A percentile compares a stretch with the other conserved stretches of the same genome.
phyloP scores from a whole-genome alignment of 495 filamentous ascomycete species.

The Hypoxylon intermedium region DNA sequence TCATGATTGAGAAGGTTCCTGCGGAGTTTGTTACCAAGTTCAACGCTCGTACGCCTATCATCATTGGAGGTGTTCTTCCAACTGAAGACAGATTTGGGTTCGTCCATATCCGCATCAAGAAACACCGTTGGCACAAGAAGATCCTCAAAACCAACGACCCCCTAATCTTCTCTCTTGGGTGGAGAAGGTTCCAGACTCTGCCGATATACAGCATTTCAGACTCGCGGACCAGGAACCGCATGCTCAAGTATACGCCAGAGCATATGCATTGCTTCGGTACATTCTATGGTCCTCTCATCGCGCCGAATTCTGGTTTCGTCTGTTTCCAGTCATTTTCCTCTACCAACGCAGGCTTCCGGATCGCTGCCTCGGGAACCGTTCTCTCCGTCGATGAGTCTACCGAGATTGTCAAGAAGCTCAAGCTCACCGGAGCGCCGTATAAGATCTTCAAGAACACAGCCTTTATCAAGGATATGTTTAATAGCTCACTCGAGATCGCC shows the following conservation, averaged over 20 bases:
- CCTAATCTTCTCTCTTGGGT: slow-evolving; percentile 96
- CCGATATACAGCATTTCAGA: slow-evolving; percentile 95
- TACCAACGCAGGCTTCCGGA: slow-evolving; percentile 87
- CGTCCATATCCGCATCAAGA: slow-evolving; percentile 93
- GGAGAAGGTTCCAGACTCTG: slow-evolving; percentile 90
- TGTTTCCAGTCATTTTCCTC: slow-evolving; percentile 91
- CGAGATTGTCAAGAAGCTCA: slow-evolving; percentile 99
- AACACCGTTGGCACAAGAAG: slow-evolving; percentile 98
- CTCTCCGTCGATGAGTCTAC: slow-evolving; percentile 89
- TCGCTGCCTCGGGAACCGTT: slow-evolving; percentile 92
- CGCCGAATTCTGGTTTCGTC: slow-evolving; percentile 94
- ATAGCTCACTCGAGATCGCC: slow-evolving; percentile 85
- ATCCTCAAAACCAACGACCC: slow-evolving; percentile 98
- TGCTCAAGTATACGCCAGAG: slow-evolving; percentile 97
- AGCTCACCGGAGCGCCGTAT: slow-evolving; percentile 86
- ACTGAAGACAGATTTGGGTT: slow-evolving; percentile 96
- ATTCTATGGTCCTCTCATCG: slow-evolving; percentile 92
- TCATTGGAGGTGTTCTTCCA: slow-evolving; percentile 86
- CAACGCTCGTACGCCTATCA: slow-evolving; percentile 81
- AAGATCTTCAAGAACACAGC: slow-evolving; percentile 99
- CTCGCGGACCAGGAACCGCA: slow-evolving; percentile 88
- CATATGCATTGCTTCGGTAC: slow-evolving; percentile 98
- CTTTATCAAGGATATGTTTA: slow-evolving; percentile 99
- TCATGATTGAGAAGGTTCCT: slow-evolving; percentile 85
- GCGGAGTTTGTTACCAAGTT: slow-evolving; percentile 92